A percentile compares a stretch with the other conserved stretches of the same genome.
Conservation (phyloP, 805 yeast species). For the Kazachstania taianensis region DNA sequence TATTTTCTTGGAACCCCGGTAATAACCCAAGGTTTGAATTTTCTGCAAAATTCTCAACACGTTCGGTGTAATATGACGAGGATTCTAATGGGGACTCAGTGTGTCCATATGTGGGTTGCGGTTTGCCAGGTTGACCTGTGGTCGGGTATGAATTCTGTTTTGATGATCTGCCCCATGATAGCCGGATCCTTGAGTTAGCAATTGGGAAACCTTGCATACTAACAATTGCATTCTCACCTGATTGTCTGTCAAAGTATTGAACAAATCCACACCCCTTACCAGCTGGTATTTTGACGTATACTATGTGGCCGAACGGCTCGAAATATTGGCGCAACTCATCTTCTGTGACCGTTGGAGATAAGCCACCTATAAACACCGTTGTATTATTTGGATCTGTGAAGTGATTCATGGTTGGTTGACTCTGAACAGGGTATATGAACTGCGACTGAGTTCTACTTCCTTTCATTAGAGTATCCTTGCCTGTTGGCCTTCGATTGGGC, state of each 20-base stretch:
- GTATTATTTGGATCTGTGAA: conserved; percentile 77
- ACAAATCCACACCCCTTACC: conserved; percentile 79
- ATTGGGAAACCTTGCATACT: conserved; percentile 87
- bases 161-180: conserved; percentile 77
- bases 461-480: neutral
- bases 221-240: conserved; percentile 77
- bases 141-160: conserved; percentile 11
- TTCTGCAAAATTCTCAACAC: neutral
- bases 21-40: conserved; percentile 2
- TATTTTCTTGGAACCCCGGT: conserved; percentile 8
- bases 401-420: conserved; percentile 47
- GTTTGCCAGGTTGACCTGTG: conserved; percentile 5
- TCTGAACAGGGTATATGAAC: conserved; percentile 30
- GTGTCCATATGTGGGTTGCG: conserved; percentile 9
- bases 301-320: conserved; percentile 61
- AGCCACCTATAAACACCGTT: conserved; percentile 59
- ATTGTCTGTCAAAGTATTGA: conserved; percentile 63
- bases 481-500: neutral
- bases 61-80: neutral
- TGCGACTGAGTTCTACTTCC: conserved; percentile 8
- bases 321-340: conserved; percentile 52
- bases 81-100: neutral
- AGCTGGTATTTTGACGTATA: conserved; percentile 68
- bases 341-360: conserved; percentile 48
- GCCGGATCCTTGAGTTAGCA: conserved; percentile 70